Base-by-base conservation (phyloP, 2,329 filamentous ascomycete species). In the Drechslerella stenobrocha region DNA sequence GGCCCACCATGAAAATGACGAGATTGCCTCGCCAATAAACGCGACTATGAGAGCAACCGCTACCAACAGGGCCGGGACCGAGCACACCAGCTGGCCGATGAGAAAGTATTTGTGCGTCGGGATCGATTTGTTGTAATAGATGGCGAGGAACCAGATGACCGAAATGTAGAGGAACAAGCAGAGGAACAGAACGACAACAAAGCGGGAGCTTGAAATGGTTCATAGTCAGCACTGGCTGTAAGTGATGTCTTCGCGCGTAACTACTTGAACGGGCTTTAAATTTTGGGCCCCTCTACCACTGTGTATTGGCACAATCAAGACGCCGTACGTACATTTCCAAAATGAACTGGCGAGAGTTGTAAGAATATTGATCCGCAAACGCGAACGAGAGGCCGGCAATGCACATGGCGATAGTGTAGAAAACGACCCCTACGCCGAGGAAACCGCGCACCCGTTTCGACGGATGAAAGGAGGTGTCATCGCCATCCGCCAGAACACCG, bases 121-220 rank as follows among this genome's bases (percentile, higher is more conserved):
- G 5, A 67, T 42, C 2, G 26, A 2, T 32, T 42, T 60, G 23
- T 67, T 67, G 37, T 67, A 67, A 51, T 67, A 60, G 20, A 67
- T 45, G 45, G 55, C 55, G 1, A 67, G 24, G 20, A 60, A 60
- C 63, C 63, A 67, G 44, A 42, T 46, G 3, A 28, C 37, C 1
- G 44, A 35, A 23, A 30, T 51, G 50, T 59, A 55, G 7, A 67
- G 50, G 15, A 56, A 22, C 11, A 59, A 1, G 18, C 53, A 53
- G 5, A 35, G 3, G 1, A 20, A 2, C 5, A 35, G 11, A 9
- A 52, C 5, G 11, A 13, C 3, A 42, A 13, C 34, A 20, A 42
- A 11, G 18, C 24, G 6, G 8, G 6, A 37, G 34, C 34, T 37
- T 15, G 34, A 37, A n/a, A n/a, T n/a, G n/a, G n/a, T n/a, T n/a